Evolutionary conservation across 2,329 filamentous ascomycete species (phyloP).

Genomic region (Alternaria viburni): DNA sequence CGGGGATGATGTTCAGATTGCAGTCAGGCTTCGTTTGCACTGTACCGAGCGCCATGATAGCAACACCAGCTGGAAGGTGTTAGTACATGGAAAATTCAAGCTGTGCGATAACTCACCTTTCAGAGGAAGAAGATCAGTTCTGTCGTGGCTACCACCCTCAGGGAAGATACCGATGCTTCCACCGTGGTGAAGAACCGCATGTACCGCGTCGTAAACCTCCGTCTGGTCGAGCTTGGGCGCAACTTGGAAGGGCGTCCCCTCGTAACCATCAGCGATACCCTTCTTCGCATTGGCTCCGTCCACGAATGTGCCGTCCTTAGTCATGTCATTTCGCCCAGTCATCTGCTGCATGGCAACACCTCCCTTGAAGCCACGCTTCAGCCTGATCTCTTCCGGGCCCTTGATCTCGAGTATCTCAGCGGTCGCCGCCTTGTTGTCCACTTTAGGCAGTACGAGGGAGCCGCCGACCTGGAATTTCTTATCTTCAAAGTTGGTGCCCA

Average conservation of each 20-base stretch:
- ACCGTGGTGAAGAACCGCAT: slow-evolving; percentile 77
- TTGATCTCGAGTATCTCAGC: slow-evolving; percentile 83
- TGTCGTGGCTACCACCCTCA: slow-evolving; percentile 94
- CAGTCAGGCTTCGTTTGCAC: slow-evolving; percentile 85
- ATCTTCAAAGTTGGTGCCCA: slow-evolving; percentile 82
- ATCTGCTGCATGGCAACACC: slow-evolving; percentile 78
- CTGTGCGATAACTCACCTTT: slow-evolving; percentile 57
- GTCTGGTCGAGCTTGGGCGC: slow-evolving; percentile 95
- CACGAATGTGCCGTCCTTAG: slow-evolving; percentile 68
- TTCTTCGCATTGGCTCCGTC: slow-evolving; percentile 61
- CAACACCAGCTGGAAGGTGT: slow-evolving; percentile 74
- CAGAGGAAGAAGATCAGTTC: slow-evolving; percentile 86
- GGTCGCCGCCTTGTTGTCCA: slow-evolving; percentile 81
- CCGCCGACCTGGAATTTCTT: slow-evolving; percentile 64
- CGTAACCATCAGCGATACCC: slow-evolving; percentile 63
- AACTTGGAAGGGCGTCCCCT: slow-evolving; percentile 83
- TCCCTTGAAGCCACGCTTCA: slow-evolving; percentile 88
- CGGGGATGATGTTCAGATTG: slow-evolving; percentile 91
- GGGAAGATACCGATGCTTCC: slow-evolving; percentile 97
- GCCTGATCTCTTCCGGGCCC: slow-evolving; percentile 77
- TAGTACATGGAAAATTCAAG: slow-evolving; percentile 10
- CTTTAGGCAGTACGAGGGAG: slow-evolving; percentile 83
- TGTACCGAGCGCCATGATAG: slow-evolving; percentile 95
- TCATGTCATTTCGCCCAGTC: slow-evolving; percentile 77
- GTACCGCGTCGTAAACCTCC: slow-evolving; percentile 91